phyloP scores from a whole-genome alignment of 305 asterid genomes.

The Fraxinus baroniana region DNA sequence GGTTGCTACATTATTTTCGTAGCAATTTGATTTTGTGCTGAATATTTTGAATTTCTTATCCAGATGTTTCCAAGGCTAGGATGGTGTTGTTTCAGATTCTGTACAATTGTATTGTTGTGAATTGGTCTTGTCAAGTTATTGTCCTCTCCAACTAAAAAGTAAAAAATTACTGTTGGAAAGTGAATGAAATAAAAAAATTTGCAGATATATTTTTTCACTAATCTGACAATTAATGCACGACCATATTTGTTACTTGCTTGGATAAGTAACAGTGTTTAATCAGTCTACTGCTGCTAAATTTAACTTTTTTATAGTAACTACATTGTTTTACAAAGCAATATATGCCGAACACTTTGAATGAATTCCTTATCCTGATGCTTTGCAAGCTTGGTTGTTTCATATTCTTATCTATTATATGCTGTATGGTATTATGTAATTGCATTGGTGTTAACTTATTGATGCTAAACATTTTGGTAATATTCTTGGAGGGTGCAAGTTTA shows the following conservation, averaged over 20 bases:
- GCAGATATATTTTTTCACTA: neutral
- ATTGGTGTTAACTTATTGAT: neutral
- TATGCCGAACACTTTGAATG: neutral
- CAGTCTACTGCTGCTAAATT: neutral
- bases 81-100: neutral
- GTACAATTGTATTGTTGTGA: neutral
- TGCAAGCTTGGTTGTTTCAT: neutral
- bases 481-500: neutral
- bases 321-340: neutral
- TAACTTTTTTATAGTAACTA: too few species aligned
- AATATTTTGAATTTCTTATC: neutral
- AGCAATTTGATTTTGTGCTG: neutral
- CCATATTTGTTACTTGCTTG: neutral
- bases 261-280: neutral
- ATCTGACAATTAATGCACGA: neutral
- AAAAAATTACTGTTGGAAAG: neutral
- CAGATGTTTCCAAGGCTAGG: neutral
- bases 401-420: neutral
- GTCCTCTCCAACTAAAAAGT: neutral
- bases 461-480: neutral
- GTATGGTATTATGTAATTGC: neutral
- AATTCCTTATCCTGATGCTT: neutral
- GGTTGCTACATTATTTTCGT: neutral
- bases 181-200: too few species aligned
- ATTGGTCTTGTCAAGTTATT: neutral